Base-by-base conservation (phyloP, 176 grass and related monocot genomes). In the Phoenix roebelenii region DNA sequence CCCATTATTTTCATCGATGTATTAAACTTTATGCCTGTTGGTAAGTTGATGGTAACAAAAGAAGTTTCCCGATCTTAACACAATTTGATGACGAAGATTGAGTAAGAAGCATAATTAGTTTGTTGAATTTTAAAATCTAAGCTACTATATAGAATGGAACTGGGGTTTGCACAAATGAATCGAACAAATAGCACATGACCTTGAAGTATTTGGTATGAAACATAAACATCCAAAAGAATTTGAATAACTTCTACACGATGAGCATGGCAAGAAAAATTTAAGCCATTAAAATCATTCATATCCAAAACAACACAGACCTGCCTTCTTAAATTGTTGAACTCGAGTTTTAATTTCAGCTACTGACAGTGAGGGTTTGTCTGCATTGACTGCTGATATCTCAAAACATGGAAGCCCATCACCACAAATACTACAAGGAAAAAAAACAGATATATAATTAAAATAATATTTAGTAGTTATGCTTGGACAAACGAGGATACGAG, bases 301-400 rank as follows among this genome's bases (percentile, higher is more conserved):
- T 64, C 12, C 18, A 49, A 44, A 67, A 10, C 72, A 22, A 32
- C 35, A 35, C 72, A 66, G 63, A 92, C 87, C 92, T 83, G 81
- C 78, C 73, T 71, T 85, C 80, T 69, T 83, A 67, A 97, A 97
- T 80, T 97, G 93, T 58, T 88, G 84, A 39, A 97, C 81, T 7
- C 87, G 72, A 3, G 39, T 65, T 66, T 91, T 91, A 54, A 97
- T 91, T 85, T 97, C 87, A 79, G 67, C 25, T 24, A 88, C 61
- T 73, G 84, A 71, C 59, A 97, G 65, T 75, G 87, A 76, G 25
- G 87, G 93, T 73, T 97, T 97, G 57, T 97, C 76, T 5, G 93
- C 83, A 83, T 97, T 88, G 49, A 97, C 61, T 54, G 84, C 93
- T 91, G 93, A 85, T 79, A 97, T 88, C 78, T 97, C 93, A 72